Base-by-base conservation (phyloP, 352 stramenopile genomes). In the Peronospora farinosa region DNA sequence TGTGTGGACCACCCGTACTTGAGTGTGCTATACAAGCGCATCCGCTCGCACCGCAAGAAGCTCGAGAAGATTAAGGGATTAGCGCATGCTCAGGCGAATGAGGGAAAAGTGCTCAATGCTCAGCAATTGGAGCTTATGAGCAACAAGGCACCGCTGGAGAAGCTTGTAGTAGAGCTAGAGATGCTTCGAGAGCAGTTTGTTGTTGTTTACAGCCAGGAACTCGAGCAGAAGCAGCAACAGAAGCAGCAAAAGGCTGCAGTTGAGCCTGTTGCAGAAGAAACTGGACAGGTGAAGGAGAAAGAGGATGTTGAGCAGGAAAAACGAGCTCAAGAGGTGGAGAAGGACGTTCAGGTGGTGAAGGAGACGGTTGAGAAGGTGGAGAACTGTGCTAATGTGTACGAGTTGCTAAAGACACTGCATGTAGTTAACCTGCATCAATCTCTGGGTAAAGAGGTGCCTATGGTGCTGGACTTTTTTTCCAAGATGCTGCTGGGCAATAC, bases 401-500 rank as follows among this genome's bases (percentile, higher is more conserved):
- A 85, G 43, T 52, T 92, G 42, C 61, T 92, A 43, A 87, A 88
- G 63, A 76, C 74, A 27, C 59, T 92, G 53, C 82, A 92, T 36
- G 69, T 81, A 23, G 82, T 92, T 44, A 89, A 84, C 46, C 51
- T 88, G 23, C 69, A 89, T 51, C 77, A 90, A 32, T 67, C 69
- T 8, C 52, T 89, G 36, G 71, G 72, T 9, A 77, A 89, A 41
- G 77, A 90, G 8, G 73, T 92, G 13, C 82, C 82, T 2, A 85
- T 85, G 60, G 82, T 88, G 38, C 53, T 92, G 21, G 82, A 92
- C 52, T 92, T 85, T 51, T 92, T 89, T 45, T 80, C 75, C 21
- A 90, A 92, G 67, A 72, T 90, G 7, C 33, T 92, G 48, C 59
- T 90, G n/a, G 82, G 82, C 40, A 88, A 79, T 41, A 92, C 82